Conservation (phyloP, 2,329 filamentous ascomycete genomes). For the Scedosporium apiospermum region DNA sequence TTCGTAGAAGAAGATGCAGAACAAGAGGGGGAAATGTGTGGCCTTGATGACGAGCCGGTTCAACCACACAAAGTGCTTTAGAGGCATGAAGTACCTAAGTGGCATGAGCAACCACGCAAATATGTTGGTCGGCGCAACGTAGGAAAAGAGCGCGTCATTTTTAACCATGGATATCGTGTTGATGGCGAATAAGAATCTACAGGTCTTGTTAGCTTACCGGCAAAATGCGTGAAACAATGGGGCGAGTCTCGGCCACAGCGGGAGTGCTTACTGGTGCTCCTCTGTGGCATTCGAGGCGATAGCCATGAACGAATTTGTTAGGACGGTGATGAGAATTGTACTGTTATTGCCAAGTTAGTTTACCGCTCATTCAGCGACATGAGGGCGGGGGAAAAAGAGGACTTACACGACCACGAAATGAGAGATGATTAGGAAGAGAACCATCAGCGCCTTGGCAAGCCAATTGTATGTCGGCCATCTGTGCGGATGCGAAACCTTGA, state of each 20-base stretch:
- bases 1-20: constrained; percentile 82
- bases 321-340: constrained; percentile 88
- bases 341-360: constrained; percentile 19
- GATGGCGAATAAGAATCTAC: constrained; percentile 78
- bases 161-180: constrained; percentile 98
- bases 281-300: constrained; percentile 90
- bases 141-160: constrained; percentile 92
- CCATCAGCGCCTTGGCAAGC: constrained; percentile 66
- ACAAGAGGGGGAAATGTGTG: constrained; percentile 81
- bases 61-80: constrained; percentile 71
- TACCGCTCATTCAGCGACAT: not conserved
- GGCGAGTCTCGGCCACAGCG: too few relatives aligned
- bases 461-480: constrained; percentile 66
- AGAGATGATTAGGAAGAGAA: constrained; percentile 82
- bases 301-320: constrained; percentile 93
- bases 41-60: constrained; percentile 89
- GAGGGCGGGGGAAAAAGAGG: too few relatives aligned
- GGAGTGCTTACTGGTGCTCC: constrained; percentile 59
- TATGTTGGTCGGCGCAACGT: constrained; percentile 84
- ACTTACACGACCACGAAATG: constrained; percentile 80
- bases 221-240: constrained; percentile 2
- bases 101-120: constrained; percentile 85
- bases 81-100: constrained; percentile 67
- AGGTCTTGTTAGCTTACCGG: constrained; percentile 4
- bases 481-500: not conserved